A percentile compares a stretch with the other conserved stretches of the same genome.
These are phyloP conservation scores for Nicotiana obtusifolia DNA, from an alignment of 257 asterid genomes.

Conservation along the genomic window DNA sequence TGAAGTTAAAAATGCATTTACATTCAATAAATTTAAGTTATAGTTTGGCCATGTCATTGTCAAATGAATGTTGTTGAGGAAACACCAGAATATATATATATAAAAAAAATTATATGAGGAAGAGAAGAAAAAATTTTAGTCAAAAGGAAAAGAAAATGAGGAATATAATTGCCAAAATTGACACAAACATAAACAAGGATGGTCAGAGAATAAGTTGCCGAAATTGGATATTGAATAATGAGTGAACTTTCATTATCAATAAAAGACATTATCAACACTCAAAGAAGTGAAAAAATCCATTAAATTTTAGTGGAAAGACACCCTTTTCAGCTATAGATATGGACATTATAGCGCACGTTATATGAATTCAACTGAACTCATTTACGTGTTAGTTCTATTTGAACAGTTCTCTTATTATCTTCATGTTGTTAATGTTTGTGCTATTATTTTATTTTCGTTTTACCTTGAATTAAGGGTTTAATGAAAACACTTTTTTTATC, in stretches of 20 bases:
- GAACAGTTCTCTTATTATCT: too few species aligned
- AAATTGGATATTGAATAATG: background rate
- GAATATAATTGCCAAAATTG: background rate
- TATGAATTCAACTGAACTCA: too few species aligned
- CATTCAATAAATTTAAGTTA: background rate
- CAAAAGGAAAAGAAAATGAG: background rate
- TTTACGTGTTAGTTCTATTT: too few species aligned
- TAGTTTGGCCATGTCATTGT: background rate
- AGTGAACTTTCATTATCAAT: background rate
- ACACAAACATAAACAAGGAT: background rate
- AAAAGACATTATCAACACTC: too few species aligned
- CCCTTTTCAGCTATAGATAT: background rate
- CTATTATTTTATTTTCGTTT: too few species aligned
- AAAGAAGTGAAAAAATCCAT: background rate
- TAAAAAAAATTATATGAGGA: background rate
- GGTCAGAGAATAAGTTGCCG: constrained; percentile 12
- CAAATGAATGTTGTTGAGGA: background rate
- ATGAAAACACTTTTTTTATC: too few species aligned
- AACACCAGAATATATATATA: background rate
- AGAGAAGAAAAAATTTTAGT: background rate
- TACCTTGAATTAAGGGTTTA: too few species aligned
- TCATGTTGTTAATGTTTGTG: too few species aligned
- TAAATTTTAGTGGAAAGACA: background rate
- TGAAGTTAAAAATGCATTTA: background rate
- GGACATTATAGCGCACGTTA: too few species aligned